Evolutionary conservation across 371 early-diverging fungal genomes (phyloP).

Genomic region (Rhizopus delemar): DNA sequence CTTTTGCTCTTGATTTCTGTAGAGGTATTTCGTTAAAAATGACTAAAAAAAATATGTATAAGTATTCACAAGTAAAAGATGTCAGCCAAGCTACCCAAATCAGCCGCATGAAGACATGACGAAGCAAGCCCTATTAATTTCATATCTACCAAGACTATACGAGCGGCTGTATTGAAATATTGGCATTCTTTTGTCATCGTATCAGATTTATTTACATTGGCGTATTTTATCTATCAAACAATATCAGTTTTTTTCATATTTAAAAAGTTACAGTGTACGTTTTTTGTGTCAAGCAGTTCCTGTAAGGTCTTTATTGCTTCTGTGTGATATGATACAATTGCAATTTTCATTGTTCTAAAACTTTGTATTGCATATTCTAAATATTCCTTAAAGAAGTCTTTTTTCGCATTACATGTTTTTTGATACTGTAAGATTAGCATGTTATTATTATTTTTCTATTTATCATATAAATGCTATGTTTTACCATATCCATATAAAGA

Average conservation of each 20-base stretch:
- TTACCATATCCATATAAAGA: neutral
- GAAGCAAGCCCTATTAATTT: neutral
- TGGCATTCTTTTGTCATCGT: neutral
- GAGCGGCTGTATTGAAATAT: neutral
- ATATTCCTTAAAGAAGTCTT: slow-evolving; percentile 50
- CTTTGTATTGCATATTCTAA: slow-evolving; percentile 43
- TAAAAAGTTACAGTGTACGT: slow-evolving; percentile 14
- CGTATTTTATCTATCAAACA: neutral
- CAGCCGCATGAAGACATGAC: slow-evolving; percentile 9
- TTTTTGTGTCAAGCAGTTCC: slow-evolving; percentile 21
- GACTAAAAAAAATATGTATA: neutral
- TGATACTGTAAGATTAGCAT: slow-evolving; percentile 3
- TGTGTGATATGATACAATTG: slow-evolving; percentile 67
- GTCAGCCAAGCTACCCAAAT: neutral
- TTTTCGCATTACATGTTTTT: slow-evolving; percentile 35
- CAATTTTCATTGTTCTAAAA: slow-evolving; percentile 47
- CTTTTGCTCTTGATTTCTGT: neutral
- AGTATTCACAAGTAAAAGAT: too few species aligned
- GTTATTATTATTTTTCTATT: neutral
- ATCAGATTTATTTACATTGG: neutral
- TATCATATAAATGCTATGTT: neutral
- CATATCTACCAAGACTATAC: slow-evolving; percentile 16
- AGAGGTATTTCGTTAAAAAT: slow-evolving; percentile 12
- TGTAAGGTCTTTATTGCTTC: slow-evolving; percentile 46
- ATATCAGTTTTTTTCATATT: neutral